Base-by-base conservation (phyloP, 805 yeast genomes). In the Pichia californica region DNA sequence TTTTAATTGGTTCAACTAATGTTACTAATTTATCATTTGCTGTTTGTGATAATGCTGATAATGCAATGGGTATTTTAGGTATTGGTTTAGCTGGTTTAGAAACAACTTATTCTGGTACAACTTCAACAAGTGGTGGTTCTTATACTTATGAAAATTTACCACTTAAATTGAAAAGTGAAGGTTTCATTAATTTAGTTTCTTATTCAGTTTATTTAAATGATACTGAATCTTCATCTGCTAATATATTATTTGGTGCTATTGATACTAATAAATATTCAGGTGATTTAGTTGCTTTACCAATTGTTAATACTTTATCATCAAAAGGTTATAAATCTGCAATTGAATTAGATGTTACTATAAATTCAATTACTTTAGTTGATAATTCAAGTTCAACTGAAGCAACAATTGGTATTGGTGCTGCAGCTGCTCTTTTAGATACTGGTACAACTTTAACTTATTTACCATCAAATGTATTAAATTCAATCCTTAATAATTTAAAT, bases 1-100 rank as follows among this genome's bases (percentile, higher is more conserved):
- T 88, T 6, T 47, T 53, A 2, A 53, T 84, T 42, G 77, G 79
- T 36, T 75, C 69, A 37, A 61, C 69, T 13, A 60, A 68, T 2
- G 66, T 84, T 9, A 49, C 67, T 0, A 64, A 68, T 41, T 63
- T 83, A 18, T 76, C 87, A 5, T 75, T 88, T 59, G 96, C 94
- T 2, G 77, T 87, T 21, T 93, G 84, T 2, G 77, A 77, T 55
- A 59, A 61, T 30, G 74, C 86, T 1, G 76, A 77, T 48, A 77
- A 89, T 3, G 60, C 76, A 13, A 63, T 73, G 46, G 91, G 93
- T 44, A 89, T 85, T 23, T 62, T 84, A 33, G 88, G 89, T 21
- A 77, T 84, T 46, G 91, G 91, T 13, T 18, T 33, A 20, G 20
- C 25, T 20, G 36, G 36, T 23, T 18, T 33, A 8, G 36, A 33